A percentile compares a stretch with the other conserved stretches of the same genome.
Conservation (phyloP, 2,329 filamentous ascomycete genomes). For the Microascus cirrosus region DNA sequence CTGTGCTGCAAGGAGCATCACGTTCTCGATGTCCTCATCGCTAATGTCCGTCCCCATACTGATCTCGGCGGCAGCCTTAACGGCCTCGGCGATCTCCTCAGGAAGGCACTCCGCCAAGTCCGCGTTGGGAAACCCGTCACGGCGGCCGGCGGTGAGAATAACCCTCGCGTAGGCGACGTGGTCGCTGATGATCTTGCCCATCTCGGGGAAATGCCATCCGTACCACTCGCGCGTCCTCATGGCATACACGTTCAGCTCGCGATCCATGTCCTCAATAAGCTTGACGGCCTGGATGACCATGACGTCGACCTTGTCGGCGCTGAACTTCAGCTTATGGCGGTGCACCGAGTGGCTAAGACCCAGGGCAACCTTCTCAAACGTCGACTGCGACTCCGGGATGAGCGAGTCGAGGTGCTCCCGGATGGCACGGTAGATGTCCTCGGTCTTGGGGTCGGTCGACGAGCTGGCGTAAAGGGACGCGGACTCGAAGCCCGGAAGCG, state of each 20-base stretch:
- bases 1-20: slow-evolving; percentile 82
- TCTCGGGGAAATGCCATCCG: slow-evolving; percentile 98
- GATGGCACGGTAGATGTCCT: slow-evolving; percentile 89
- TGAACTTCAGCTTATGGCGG: slow-evolving; percentile 97
- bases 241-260: slow-evolving; percentile 96
- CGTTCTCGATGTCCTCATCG: slow-evolving; percentile 84
- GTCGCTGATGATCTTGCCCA: slow-evolving; percentile 94
- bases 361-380: slow-evolving; percentile 87
- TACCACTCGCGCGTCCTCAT: slow-evolving; percentile 99
- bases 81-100: slow-evolving; percentile 82
- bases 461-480: slow-evolving; percentile 69
- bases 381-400: slow-evolving; percentile 75
- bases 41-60: slow-evolving; percentile 98
- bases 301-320: slow-evolving; percentile 94
- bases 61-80: slow-evolving; percentile 91
- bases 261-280: slow-evolving; percentile 90
- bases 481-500: slow-evolving; percentile 79
- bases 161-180: slow-evolving; percentile 89
- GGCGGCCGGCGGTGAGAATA: slow-evolving; percentile 81
- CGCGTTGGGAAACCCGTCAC: slow-evolving; percentile 62
- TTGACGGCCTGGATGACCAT: slow-evolving; percentile 98
- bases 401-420: slow-evolving; percentile 82
- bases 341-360: slow-evolving; percentile 96
- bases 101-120: slow-evolving; percentile 87
- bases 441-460: slow-evolving; percentile 58